phyloP scores from a whole-genome alignment of 208 protist species.

The Wallacemonas sp. region DNA sequence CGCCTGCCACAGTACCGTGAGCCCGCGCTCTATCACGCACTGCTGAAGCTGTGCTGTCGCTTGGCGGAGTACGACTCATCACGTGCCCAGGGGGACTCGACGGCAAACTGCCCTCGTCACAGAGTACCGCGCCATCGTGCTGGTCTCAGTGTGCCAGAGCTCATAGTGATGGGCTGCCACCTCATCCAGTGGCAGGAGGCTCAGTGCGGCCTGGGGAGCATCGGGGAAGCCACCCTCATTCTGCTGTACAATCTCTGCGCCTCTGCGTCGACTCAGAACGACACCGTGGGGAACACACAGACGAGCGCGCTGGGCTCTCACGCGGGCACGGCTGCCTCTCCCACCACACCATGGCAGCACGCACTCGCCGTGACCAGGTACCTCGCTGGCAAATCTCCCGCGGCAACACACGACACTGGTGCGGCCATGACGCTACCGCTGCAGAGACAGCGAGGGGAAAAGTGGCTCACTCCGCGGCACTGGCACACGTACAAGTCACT shows the following conservation, averaged over 20 bases:
- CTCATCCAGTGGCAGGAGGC: constrained; percentile 34
- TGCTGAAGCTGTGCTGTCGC: constrained; percentile 57
- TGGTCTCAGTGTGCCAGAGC: background rate
- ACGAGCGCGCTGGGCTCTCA: too few species aligned
- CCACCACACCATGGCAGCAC: background rate
- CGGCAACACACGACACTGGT: too few species aligned
- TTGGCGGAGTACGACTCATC: constrained; percentile 28
- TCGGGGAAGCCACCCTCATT: constrained; percentile 29
- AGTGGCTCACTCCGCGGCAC: constrained; percentile 18
- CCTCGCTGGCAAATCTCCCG: background rate
- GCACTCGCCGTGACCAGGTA: background rate
- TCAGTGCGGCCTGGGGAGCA: constrained; percentile 21
- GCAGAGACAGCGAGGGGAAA: background rate
- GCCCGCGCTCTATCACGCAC: constrained; percentile 34
- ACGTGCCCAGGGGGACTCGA: background rate
- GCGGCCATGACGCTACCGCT: too few species aligned
- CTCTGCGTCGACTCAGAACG: too few species aligned
- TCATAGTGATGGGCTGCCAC: constrained; percentile 5
- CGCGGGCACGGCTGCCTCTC: too few species aligned
- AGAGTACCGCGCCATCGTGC: background rate
- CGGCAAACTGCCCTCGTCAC: too few species aligned
- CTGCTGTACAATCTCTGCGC: constrained; percentile 52
- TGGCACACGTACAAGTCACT: constrained; percentile 34
- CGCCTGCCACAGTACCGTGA: constrained; percentile 14
- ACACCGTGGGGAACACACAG: too few species aligned